Conservation (phyloP, 371 early-diverging fungal species). For the Fennellomyces sp. region DNA sequence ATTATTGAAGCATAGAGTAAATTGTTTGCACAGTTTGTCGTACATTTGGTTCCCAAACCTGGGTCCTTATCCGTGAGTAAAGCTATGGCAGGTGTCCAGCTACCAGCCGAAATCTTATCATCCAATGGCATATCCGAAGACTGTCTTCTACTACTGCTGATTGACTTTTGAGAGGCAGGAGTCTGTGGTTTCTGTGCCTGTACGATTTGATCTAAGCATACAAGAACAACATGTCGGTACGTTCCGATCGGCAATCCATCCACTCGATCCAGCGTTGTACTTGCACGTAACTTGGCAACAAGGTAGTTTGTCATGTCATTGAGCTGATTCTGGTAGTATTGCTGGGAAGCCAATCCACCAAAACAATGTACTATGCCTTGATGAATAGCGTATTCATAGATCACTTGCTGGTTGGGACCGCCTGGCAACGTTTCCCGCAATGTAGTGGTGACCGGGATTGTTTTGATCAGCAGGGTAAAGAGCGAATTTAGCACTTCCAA, state of each 20-base stretch:
- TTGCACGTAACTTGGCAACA: conserved; percentile 62
- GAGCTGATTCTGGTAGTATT: conserved; percentile 84
- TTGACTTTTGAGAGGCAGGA: background rate
- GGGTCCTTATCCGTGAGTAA: conserved; percentile 42
- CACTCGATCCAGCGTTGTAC: conserved; percentile 29
- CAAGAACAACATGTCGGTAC: conserved; percentile 47
- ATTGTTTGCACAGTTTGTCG: too few species aligned
- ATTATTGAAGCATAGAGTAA: too few species aligned
- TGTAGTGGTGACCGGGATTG: conserved; percentile 20
- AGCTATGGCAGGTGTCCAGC: conserved; percentile 47
- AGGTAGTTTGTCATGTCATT: conserved; percentile 80
- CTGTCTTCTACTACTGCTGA: background rate
- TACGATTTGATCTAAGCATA: conserved; percentile 45
- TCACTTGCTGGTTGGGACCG: conserved; percentile 10
- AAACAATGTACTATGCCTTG: conserved; percentile 59
- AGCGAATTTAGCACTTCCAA: conserved; percentile 82
- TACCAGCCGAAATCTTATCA: conserved; percentile 17
- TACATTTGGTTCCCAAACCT: too few species aligned
- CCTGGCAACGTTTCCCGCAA: conserved; percentile 5
- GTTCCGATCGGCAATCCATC: conserved; percentile 49
- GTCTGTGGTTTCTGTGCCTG: conserved; percentile 13
- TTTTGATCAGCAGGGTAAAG: conserved; percentile 57
- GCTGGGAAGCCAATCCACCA: conserved; percentile 76
- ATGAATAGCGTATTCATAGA: conserved; percentile 48
- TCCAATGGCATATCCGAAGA: conserved; percentile 10